phyloP scores from a whole-genome alignment of 1,284 basidiomycete species.

The Chalciporus sp. region DNA sequence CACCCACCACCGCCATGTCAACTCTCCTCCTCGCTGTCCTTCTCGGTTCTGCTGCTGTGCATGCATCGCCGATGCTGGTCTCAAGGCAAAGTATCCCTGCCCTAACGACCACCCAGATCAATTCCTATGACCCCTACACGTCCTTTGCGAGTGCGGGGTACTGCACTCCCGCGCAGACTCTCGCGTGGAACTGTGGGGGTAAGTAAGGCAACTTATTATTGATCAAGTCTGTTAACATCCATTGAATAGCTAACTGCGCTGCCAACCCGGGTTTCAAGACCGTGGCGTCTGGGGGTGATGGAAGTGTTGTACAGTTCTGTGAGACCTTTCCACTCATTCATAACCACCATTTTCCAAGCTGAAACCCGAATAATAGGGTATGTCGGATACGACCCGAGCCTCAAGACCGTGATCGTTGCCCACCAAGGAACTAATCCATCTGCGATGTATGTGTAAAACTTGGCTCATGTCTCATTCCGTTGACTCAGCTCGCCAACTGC shows the following conservation, averaged over 20 bases:
- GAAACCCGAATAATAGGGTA: slow-evolving; percentile 31
- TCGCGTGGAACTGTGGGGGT: slow-evolving; percentile 63
- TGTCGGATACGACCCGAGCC: slow-evolving; percentile 36
- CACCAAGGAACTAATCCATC: slow-evolving; percentile 37
- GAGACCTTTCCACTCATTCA: slow-evolving; percentile 10
- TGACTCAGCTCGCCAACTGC: background rate
- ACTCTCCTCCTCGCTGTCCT: slow-evolving; percentile 14
- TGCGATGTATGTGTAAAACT: slow-evolving; percentile 23
- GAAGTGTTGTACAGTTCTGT: slow-evolving; percentile 51
- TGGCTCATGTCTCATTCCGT: background rate
- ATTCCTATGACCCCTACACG: slow-evolving; percentile 53
- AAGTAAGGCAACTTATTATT: slow-evolving; percentile 9
- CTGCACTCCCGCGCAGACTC: slow-evolving; percentile 47
- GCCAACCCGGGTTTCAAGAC: slow-evolving; percentile 56
- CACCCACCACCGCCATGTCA: background rate
- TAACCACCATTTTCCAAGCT: background rate
- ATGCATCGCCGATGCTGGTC: slow-evolving; percentile 23
- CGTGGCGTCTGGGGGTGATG: slow-evolving; percentile 63
- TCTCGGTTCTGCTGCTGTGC: slow-evolving; percentile 15
- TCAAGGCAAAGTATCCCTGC: slow-evolving; percentile 40
- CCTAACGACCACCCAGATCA: slow-evolving; percentile 45
- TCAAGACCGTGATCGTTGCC: slow-evolving; percentile 35
- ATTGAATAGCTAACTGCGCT: slow-evolving; percentile 47
- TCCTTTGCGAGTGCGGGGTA: slow-evolving; percentile 59
- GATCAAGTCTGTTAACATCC: background rate